phyloP scores from a whole-genome alignment of 768 basidiomycete genomes.

The Calvatia gigantea region DNA sequence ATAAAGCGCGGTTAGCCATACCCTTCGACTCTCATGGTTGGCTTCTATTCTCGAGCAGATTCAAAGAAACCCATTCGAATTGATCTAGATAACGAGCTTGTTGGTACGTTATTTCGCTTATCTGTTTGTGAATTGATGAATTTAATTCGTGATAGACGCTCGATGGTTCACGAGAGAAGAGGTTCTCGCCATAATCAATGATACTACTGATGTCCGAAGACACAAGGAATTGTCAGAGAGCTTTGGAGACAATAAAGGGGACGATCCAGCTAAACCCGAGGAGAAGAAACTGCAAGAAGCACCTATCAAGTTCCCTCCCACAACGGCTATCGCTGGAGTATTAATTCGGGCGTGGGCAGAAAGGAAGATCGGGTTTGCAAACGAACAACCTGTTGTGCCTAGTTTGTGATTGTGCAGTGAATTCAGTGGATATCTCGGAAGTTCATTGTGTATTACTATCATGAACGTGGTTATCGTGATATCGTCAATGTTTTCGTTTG shows the following conservation, averaged over 20 bases:
- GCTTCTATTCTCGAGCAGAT: conserved; percentile 81
- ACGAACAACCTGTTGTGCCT: background rate
- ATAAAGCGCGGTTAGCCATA: conserved; percentile 56
- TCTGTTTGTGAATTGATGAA: background rate
- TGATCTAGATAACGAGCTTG: conserved; percentile 95
- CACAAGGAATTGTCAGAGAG: conserved; percentile 4
- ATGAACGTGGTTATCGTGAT: background rate
- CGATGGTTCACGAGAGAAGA: conserved; percentile 83
- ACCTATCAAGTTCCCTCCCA: conserved; percentile 74
- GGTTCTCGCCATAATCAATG: conserved; percentile 59
- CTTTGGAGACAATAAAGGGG: conserved; percentile 30
- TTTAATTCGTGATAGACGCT: conserved; percentile 57
- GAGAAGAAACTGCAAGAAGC: conserved; percentile 20
- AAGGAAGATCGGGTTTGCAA: conserved; percentile 41
- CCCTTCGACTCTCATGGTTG: conserved; percentile 88
- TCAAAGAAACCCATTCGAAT: conserved; percentile 68
- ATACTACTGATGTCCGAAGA: conserved; percentile 42
- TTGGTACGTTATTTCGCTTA: conserved; percentile 46
- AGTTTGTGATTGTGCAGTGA: background rate
- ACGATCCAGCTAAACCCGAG: conserved; percentile 20
- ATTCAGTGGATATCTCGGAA: background rate
- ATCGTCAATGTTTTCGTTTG: background rate
- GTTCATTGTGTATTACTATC: background rate
- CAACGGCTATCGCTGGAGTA: conserved; percentile 79
- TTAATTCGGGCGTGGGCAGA: conserved; percentile 81